Evolutionary conservation across 345 rosid genomes (phyloP).

Genomic region (Camelina hispida): DNA sequence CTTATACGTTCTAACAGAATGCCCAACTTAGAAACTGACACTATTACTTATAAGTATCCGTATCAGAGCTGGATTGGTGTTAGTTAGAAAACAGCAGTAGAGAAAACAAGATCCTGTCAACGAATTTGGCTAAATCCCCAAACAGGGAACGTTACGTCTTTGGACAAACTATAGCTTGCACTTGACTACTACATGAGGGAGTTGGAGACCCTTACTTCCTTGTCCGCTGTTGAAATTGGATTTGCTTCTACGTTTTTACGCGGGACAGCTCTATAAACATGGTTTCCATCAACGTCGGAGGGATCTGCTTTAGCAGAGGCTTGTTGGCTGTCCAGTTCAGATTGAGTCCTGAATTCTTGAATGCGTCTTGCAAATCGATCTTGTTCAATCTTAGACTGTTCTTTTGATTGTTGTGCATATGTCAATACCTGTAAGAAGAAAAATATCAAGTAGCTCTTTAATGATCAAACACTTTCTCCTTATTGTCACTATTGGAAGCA

Average conservation of each 20-base stretch:
- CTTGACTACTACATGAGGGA: constrained; percentile 12
- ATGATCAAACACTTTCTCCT: not conserved
- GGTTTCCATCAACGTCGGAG: constrained; percentile 51
- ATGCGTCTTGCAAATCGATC: constrained; percentile 84
- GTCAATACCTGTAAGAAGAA: constrained; percentile 63
- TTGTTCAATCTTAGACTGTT: constrained; percentile 72
- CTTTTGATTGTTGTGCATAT: constrained; percentile 86
- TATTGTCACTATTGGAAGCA: not conserved
- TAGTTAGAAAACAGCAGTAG: not conserved
- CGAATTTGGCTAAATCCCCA: not conserved
- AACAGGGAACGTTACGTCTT: not conserved
- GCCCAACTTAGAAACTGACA: not conserved
- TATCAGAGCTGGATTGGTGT: not conserved
- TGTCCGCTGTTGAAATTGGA: constrained; percentile 56
- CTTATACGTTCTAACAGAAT: not conserved
- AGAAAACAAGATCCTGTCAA: not conserved
- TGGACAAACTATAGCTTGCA: constrained; percentile 3
- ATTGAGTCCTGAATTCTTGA: constrained; percentile 87
- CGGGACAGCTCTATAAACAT: constrained; percentile 51
- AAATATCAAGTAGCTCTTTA: not conserved
- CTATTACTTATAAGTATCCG: not conserved
- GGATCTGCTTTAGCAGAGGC: constrained; percentile 55
- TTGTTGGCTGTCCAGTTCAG: constrained; percentile 64
- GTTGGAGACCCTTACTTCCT: constrained; percentile 61
- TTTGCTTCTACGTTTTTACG: constrained; percentile 58